Evolutionary conservation across 306 rosid species (phyloP).

Genomic region (Begonia fuchsioides): DNA sequence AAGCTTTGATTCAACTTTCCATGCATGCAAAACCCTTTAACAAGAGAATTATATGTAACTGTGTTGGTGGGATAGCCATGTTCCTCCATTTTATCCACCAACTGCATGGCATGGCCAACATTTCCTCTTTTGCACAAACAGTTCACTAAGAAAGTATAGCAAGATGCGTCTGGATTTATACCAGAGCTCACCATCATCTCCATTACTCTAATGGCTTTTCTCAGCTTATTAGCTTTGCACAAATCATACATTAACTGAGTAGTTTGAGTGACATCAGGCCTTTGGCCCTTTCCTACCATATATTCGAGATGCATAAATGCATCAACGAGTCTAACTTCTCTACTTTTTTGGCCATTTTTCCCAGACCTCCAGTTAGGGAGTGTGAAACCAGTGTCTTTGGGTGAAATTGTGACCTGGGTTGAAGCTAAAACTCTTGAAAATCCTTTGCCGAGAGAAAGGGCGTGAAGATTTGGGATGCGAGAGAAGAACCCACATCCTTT

Average conservation of each 20-base stretch:
- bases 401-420: slow-evolving; percentile 43
- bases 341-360: slow-evolving; percentile 34
- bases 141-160: slow-evolving; percentile 51
- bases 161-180: slow-evolving; percentile 53
- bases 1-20: slow-evolving; percentile 57
- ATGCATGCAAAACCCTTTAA: slow-evolving; percentile 65
- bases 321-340: slow-evolving; percentile 38
- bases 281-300: slow-evolving; percentile 55
- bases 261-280: slow-evolving; percentile 59
- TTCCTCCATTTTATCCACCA: slow-evolving; percentile 76
- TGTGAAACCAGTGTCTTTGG: slow-evolving; percentile 43
- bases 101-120: slow-evolving; percentile 82
- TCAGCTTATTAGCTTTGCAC: slow-evolving; percentile 48
- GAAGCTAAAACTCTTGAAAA: slow-evolving; percentile 56
- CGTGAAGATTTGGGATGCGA: slow-evolving; percentile 25
- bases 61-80: slow-evolving; percentile 50
- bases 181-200: slow-evolving; percentile 73
- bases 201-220: slow-evolving; percentile 55
- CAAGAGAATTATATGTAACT: slow-evolving; percentile 55
- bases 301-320: slow-evolving; percentile 54
- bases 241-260: slow-evolving; percentile 83
- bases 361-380: slow-evolving; percentile 61
- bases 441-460: slow-evolving; percentile 36
- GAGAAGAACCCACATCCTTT: slow-evolving; percentile 30
- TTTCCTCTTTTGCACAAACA: slow-evolving; percentile 65